Percentiles rank a stretch among this genome's conserved stretches.
phyloP scores from a whole-genome alignment of 176 grass and related monocot species.

The Oryza rufipogon region DNA sequence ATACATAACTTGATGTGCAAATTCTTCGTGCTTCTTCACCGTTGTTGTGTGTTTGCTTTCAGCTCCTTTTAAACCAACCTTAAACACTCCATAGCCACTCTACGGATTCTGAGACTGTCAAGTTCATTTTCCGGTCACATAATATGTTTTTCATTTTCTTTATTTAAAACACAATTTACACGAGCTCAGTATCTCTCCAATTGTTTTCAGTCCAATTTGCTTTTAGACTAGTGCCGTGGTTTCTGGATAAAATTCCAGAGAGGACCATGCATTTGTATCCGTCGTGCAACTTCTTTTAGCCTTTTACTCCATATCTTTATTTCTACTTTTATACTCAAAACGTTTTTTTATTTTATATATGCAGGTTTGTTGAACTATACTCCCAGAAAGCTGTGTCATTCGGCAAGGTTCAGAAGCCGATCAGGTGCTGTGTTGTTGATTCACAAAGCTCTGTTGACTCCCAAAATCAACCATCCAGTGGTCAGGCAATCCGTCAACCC shows the following conservation, averaged over 20 bases:
- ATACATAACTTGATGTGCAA: background rate
- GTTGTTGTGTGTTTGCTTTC: background rate
- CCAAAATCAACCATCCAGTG: slow-evolving; percentile 11
- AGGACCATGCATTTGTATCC: background rate
- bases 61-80: background rate
- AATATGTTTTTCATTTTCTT: slow-evolving; percentile 1
- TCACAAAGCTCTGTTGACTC: slow-evolving; percentile 13
- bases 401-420: slow-evolving; percentile 72
- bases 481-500: slow-evolving; percentile 8
- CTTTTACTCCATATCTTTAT: background rate
- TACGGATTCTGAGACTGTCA: background rate
- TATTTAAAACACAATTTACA: background rate
- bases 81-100: background rate
- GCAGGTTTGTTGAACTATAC: slow-evolving; percentile 65
- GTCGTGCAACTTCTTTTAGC: background rate
- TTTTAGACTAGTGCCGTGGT: background rate
- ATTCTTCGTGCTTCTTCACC: background rate
- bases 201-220: slow-evolving; percentile 1
- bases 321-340: slow-evolving; percentile 20
- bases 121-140: background rate
- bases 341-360: slow-evolving; percentile 3
- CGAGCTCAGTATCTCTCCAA: background rate
- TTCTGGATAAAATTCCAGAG: background rate
- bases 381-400: slow-evolving; percentile 48
- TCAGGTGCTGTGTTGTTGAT: slow-evolving; percentile 53